phyloP scores from a whole-genome alignment of 768 basidiomycete species.

The Lenzites betulinus region DNA sequence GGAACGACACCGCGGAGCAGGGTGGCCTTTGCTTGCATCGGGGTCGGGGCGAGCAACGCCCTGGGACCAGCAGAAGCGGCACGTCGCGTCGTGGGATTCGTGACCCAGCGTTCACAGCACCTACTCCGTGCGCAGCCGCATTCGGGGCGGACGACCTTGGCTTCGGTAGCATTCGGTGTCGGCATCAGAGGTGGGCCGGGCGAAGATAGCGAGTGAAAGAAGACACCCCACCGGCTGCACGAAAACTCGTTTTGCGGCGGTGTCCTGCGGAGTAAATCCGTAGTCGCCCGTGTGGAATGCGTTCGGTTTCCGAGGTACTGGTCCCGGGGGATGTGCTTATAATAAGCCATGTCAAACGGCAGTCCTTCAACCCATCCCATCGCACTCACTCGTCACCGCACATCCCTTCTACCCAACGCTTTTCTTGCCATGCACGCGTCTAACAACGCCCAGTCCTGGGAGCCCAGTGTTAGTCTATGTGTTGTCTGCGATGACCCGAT shows the following conservation, averaged over 20 bases:
- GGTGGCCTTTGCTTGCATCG: not conserved
- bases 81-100: conserved; percentile 1
- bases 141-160: not conserved
- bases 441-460: not conserved
- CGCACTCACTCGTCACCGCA: not conserved
- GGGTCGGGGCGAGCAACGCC: not conserved
- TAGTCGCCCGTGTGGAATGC: not conserved
- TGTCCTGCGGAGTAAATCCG: not conserved
- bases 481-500: not conserved
- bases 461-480: not conserved
- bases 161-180: not conserved
- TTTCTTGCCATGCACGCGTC: not conserved
- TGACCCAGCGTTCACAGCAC: not conserved
- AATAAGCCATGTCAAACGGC: not conserved
- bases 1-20: not conserved
- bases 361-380: not conserved
- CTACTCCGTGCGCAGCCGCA: not conserved
- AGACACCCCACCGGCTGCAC: not conserved
- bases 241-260: not conserved
- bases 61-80: not conserved
- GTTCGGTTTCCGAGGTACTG: not conserved
- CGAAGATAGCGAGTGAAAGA: not conserved
- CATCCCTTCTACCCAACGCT: not conserved
- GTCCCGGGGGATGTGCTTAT: not conserved
- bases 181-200: not conserved